Conservation (phyloP, 805 yeast species). For the Monosporozyma unispora region DNA sequence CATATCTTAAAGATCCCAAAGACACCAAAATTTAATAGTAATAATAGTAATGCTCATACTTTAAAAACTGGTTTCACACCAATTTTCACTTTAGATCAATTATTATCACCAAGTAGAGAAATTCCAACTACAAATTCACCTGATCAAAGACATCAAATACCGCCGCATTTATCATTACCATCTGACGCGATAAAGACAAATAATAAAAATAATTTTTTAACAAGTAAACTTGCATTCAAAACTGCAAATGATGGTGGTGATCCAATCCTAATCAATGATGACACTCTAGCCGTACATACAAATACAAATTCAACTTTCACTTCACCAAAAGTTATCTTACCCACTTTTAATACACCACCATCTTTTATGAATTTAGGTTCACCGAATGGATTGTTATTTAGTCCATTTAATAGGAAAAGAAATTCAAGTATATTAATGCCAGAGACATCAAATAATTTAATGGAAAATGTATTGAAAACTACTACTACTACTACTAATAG, state of each 20-base stretch:
- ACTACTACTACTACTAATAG: too few relatives aligned
- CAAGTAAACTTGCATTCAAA: conserved; percentile 6
- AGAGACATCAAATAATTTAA: not conserved
- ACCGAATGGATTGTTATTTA: conserved; percentile 11
- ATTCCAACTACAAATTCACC: not conserved
- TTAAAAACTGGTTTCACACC: not conserved
- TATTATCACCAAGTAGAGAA: not conserved
- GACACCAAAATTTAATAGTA: not conserved
- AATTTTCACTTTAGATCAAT: not conserved
- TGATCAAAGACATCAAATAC: not conserved
- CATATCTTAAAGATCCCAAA: not conserved
- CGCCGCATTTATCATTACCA: not conserved
- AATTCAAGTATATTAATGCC: conserved; percentile 4
- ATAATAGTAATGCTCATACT: not conserved
- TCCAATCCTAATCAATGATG: conserved; percentile 26
- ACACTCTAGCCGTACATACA: conserved; percentile 6
- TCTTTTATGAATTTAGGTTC: conserved; percentile 24
- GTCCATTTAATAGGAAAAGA: conserved; percentile 11
- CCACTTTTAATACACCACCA: conserved; percentile 24
- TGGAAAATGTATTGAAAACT: not conserved
- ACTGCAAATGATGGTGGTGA: conserved; percentile 24
- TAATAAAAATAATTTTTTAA: not conserved
- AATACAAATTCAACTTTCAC: not conserved
- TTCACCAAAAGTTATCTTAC: not conserved
- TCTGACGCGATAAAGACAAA: not conserved